phyloP scores from a whole-genome alignment of 169 alveolate species.

The Plasmodium coatneyi region DNA sequence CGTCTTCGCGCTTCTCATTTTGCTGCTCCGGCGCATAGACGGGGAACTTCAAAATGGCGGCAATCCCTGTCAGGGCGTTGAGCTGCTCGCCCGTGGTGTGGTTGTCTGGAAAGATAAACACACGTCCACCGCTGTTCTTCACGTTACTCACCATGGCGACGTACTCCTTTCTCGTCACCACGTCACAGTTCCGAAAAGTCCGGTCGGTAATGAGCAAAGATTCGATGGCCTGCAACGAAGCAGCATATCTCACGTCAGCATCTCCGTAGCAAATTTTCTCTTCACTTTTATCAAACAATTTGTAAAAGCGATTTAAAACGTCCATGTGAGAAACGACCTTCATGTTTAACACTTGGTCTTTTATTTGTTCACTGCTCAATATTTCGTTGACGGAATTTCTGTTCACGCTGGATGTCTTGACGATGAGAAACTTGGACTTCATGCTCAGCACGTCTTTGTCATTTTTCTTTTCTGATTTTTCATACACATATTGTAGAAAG shows the following conservation, averaged over 20 bases:
- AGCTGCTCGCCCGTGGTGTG: constrained; percentile 82
- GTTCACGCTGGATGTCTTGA: constrained; percentile 22
- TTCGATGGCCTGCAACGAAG: constrained; percentile 79
- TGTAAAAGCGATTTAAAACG: constrained; percentile 31
- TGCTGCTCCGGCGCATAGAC: background rate
- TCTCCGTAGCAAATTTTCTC: constrained; percentile 44
- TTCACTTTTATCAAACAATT: constrained; percentile 36
- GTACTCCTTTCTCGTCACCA: constrained; percentile 67
- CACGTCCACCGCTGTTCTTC: constrained; percentile 77
- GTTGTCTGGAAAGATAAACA: constrained; percentile 77
- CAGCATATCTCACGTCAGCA: constrained; percentile 12
- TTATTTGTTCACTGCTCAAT: constrained; percentile 16
- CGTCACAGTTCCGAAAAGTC: constrained; percentile 74
- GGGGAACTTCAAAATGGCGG: constrained; percentile 78
- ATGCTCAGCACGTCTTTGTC: constrained; percentile 10
- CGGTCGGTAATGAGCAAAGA: constrained; percentile 77
- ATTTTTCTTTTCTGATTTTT: constrained; percentile 39
- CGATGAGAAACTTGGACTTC: constrained; percentile 14
- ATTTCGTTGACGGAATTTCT: constrained; percentile 54
- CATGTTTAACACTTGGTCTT: constrained; percentile 17
- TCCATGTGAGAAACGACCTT: constrained; percentile 46
- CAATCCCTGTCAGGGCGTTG: constrained; percentile 79
- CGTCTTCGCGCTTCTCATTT: background rate
- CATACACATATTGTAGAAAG: constrained; percentile 13
- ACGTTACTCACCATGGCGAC: constrained; percentile 71